Percentiles rank a stretch among this genome's conserved stretches.
These are phyloP conservation scores for Escallonia herrerae DNA, from an alignment of 129 eudicot species.

Conservation along the genomic window DNA sequence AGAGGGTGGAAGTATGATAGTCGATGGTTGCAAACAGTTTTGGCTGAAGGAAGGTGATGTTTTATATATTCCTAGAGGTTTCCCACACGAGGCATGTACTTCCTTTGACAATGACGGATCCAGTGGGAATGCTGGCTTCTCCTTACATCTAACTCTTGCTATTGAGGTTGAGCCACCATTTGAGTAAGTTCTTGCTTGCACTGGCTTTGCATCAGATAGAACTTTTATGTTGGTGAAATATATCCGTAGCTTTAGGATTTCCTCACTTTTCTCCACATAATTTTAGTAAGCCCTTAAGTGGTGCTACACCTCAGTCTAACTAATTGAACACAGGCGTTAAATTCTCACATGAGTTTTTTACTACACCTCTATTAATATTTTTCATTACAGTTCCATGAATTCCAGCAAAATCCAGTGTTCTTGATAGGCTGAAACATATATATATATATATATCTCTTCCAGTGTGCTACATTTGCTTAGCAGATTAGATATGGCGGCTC, in stretches of 20 bases:
- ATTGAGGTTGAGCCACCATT: slow-evolving; percentile 89
- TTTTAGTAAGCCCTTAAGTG: too few species aligned
- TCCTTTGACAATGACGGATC: slow-evolving; percentile 17
- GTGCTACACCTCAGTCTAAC: too few species aligned
- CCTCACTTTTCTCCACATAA: not conserved
- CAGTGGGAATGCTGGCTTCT: slow-evolving; percentile 26
- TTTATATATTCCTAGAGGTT: slow-evolving; percentile 85
- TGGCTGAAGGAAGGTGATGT: slow-evolving; percentile 78
- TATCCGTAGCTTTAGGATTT: not conserved
- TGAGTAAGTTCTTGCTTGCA: slow-evolving; percentile 49
- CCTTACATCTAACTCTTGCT: slow-evolving; percentile 81
- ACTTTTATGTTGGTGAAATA: not conserved
- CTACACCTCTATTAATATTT: too few species aligned
- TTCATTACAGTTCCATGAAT: too few species aligned
- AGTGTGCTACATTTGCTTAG: too few species aligned
- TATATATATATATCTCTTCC: too few species aligned
- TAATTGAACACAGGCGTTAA: too few species aligned
- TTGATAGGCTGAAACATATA: too few species aligned
- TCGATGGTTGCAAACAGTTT: slow-evolving; percentile 32
- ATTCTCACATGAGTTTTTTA: too few species aligned
- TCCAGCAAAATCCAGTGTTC: too few species aligned
- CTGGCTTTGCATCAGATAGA: not conserved
- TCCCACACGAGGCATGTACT: slow-evolving; percentile 76
- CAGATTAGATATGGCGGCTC: too few species aligned
- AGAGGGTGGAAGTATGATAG: slow-evolving; percentile 17